phyloP scores from a whole-genome alignment of 1,284 basidiomycete genomes.

The Tylopilus sp. region DNA sequence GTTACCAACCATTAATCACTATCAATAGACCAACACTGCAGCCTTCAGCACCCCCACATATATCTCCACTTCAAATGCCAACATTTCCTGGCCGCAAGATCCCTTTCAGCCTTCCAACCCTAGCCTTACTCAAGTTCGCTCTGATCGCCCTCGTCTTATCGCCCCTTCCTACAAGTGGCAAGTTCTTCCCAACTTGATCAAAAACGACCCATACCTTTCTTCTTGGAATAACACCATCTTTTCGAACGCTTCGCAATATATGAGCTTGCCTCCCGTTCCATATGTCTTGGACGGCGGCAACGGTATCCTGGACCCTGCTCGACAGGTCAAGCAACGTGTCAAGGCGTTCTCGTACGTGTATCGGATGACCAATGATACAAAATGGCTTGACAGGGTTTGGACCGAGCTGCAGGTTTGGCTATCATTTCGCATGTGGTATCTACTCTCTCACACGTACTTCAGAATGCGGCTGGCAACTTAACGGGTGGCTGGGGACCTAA shows the following conservation, averaged over 20 bases:
- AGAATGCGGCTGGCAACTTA: conserved; percentile 71
- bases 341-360: conserved; percentile 94
- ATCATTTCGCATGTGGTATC: conserved; percentile 8
- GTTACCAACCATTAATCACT: conserved; percentile 1
- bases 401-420: conserved; percentile 69
- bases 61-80: conserved; percentile 45
- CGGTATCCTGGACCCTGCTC: conserved; percentile 91
- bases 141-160: conserved; percentile 87
- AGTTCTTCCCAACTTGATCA: conserved; percentile 77
- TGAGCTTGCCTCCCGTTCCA: conserved; percentile 55
- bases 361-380: conserved; percentile 85
- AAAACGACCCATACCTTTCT: conserved; percentile 81
- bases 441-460: conserved; percentile 27
- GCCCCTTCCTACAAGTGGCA: conserved; percentile 92
- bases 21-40: conserved; percentile 70
- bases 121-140: conserved; percentile 57
- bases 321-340: conserved; percentile 85
- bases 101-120: conserved; percentile 64
- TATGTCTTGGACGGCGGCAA: conserved; percentile 82
- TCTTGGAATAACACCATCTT: conserved; percentile 93
- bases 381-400: conserved; percentile 85
- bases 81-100: conserved; percentile 73
- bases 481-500: conserved; percentile 60
- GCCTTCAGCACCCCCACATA: conserved; percentile 76
- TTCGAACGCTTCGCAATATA: conserved; percentile 78